A percentile compares a stretch with the other conserved stretches of the same genome.
phyloP scores from a whole-genome alignment of 371 early-diverging fungal genomes.

The Basidiobolus heterosporus region DNA sequence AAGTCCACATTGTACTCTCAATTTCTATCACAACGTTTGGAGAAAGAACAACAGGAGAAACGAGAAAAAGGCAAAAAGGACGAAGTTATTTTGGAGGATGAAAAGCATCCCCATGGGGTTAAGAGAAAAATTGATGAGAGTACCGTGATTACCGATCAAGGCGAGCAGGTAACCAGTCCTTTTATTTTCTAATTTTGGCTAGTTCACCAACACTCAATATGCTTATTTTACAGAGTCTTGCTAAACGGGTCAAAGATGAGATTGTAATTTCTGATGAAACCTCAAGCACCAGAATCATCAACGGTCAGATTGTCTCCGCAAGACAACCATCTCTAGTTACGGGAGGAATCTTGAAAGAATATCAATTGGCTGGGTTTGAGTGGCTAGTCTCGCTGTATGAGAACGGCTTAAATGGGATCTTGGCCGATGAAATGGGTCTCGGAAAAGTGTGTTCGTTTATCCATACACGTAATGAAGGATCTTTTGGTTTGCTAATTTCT shows the following conservation, averaged over 20 bases:
- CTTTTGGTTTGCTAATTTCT: neutral
- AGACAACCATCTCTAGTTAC: slow-evolving; percentile 66
- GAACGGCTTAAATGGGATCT: slow-evolving; percentile 92
- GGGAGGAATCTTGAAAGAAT: slow-evolving; percentile 74
- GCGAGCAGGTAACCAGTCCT: neutral
- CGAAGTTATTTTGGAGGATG: slow-evolving; percentile 9
- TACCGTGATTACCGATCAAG: neutral
- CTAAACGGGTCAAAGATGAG: slow-evolving; percentile 1
- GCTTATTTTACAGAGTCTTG: neutral
- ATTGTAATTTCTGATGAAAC: neutral
- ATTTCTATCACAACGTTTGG: slow-evolving; percentile 59
- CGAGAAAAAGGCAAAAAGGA: slow-evolving; percentile 28
- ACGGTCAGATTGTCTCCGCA: slow-evolving; percentile 18
- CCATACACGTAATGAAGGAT: no score
- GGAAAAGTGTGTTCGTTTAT: slow-evolving; percentile 41
- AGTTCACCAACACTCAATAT: no score
- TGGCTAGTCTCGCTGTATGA: slow-evolving; percentile 96
- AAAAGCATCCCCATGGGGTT: slow-evolving; percentile 5
- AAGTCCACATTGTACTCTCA: slow-evolving; percentile 67
- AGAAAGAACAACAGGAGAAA: slow-evolving; percentile 54
- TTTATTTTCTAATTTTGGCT: no score
- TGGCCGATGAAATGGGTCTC: slow-evolving; percentile 98
- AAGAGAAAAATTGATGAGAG: slow-evolving; percentile 3
- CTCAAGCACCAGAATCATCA: slow-evolving; percentile 1
- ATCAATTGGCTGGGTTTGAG: slow-evolving; percentile 93